phyloP scores from a whole-genome alignment of 2,329 filamentous ascomycete genomes.

The Aureobasidium musti region DNA sequence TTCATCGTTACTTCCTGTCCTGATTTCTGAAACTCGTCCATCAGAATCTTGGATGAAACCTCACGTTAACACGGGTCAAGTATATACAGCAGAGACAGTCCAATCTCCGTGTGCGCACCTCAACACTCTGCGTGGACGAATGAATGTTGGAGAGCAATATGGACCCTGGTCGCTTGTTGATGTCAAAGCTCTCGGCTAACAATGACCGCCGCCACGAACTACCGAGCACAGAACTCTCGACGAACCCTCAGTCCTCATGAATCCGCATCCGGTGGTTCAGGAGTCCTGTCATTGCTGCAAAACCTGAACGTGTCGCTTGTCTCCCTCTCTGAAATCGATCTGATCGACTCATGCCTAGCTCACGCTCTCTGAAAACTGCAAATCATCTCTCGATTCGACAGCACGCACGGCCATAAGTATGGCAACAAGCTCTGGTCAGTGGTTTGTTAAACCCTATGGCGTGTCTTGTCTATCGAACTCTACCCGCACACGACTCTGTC shows the following conservation, averaged over 20 bases:
- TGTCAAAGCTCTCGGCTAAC: slow-evolving; percentile 16
- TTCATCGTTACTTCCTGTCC: neutral
- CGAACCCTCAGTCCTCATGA: neutral
- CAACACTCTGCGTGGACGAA: slow-evolving; percentile 11
- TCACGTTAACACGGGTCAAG: neutral
- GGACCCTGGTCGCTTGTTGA: neutral
- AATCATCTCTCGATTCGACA: neutral
- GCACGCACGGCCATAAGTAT: neutral
- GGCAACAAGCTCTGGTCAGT: slow-evolving; percentile 18
- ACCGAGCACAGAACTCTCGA: slow-evolving; percentile 17
- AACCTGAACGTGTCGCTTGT: neutral
- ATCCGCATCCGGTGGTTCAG: neutral
- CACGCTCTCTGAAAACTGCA: neutral
- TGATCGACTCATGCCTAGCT: slow-evolving; percentile 8
- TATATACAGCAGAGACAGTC: neutral
- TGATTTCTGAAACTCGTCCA: neutral
- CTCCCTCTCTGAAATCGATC: neutral
- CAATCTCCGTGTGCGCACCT: neutral
- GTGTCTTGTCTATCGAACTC: neutral
- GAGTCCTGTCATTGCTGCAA: neutral
- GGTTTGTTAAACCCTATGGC: slow-evolving; percentile 5
- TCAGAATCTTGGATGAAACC: neutral
- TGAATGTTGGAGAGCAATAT: slow-evolving; percentile 3
- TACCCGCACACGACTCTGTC: neutral
- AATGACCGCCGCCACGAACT: slow-evolving; percentile 15